Evolutionary conservation across 441 rosid species (phyloP), one percentile per base, ranked within the genome.

Genomic region (Arabidopsis lyrata): DNA sequence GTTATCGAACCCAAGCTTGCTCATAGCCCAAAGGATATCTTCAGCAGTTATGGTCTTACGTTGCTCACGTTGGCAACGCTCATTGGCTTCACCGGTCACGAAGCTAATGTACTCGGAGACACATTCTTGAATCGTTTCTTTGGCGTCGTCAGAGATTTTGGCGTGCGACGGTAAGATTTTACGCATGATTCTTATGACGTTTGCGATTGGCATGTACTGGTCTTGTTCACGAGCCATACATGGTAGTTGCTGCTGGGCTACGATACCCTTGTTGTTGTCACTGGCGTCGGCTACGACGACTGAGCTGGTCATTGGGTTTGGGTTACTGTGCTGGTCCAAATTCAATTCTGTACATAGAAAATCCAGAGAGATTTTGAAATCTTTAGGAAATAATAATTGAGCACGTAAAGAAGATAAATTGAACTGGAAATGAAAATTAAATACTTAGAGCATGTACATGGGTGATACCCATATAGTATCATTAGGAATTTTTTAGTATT

Each of bases 41-140:
- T 91, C 96, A 0, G 98, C 95, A 0, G 92, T 88, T 61, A 93
- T 79, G 20, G 97, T 93, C 87, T 87, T 90, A 71, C 98, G 88
- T 64, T 90, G 95, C 89, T 94, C 96, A 8, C 86, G 87, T 11
- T 91, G 97, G 85, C 97, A 94, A 10, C 92, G 90, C 32, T 90
- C 93, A 1, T 90, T 94, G 67, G 98, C 97, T 38, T 94, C 97
- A 2, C 96, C 88, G 0, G 98, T 91, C 75, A 91, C 78, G 85
- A 94, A 94, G 80, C 96, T 87, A 50, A 94, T 91, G 87, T 71
- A 91, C 90, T 88, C 96, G 0, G 98, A 88, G n/a, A 90, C 93
- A 9, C 97, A 91, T 80, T 91, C 98, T 78, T 91, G 97, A 83
- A 94, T 81, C 6, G 92, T 90, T 76, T 90, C 97, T 73, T 91